These are phyloP conservation scores for Pseudomonodictys pantanalensis DNA, from an alignment of 495 filamentous ascomycete species.

Conservation along the genomic window DNA sequence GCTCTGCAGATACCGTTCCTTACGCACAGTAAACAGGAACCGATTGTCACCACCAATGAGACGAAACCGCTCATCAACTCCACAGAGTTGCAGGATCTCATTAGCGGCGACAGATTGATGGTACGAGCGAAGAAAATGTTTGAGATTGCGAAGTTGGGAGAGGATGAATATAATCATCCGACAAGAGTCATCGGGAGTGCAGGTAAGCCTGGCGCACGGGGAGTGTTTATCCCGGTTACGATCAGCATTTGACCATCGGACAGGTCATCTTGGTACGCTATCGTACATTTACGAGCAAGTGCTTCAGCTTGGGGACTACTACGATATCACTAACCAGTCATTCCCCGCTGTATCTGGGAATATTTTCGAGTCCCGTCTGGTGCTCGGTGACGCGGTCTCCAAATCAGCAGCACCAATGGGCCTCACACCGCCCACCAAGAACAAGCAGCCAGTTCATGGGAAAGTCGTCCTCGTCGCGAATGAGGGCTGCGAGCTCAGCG, in stretches of 20 bases:
- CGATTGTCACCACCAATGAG: neutral
- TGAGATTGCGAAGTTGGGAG: constrained; percentile 52
- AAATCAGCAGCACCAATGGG: constrained; percentile 55
- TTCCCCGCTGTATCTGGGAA: constrained; percentile 59
- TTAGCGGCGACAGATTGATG: constrained; percentile 52
- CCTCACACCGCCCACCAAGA: constrained; percentile 57
- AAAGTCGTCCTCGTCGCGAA: constrained; percentile 26
- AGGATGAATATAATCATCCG: constrained; percentile 57
- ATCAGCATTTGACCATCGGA: neutral
- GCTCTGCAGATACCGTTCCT: constrained; percentile 24
- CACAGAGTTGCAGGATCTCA: constrained; percentile 51
- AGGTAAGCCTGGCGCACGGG: constrained; percentile 44
- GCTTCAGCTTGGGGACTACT: constrained; percentile 53
- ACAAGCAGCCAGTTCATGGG: constrained; percentile 52
- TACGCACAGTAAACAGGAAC: neutral
- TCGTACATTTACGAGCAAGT: constrained; percentile 58
- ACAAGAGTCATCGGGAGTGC: constrained; percentile 63
- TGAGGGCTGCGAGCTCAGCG: constrained; percentile 35
- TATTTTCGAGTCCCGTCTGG: constrained; percentile 56
- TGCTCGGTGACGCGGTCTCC: constrained; percentile 52
- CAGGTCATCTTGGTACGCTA: constrained; percentile 58
- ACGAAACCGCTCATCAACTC: constrained; percentile 47
- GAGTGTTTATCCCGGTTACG: neutral
- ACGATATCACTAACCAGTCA: constrained; percentile 55
- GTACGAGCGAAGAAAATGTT: constrained; percentile 55